Conservation (phyloP, 202 grass and related monocot species). For the Saccharum hybrid region DNA sequence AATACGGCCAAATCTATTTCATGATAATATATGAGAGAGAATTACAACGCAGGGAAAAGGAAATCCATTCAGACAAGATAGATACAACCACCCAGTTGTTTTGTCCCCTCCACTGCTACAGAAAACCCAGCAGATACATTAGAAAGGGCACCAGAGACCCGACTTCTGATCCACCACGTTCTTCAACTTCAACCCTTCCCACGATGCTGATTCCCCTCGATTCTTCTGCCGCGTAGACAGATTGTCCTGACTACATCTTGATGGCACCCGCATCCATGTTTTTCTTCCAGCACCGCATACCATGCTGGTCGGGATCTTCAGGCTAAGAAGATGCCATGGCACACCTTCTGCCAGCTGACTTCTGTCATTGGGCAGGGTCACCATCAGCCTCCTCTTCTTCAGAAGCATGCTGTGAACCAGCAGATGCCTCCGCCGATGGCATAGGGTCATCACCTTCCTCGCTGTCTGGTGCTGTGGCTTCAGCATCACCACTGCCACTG, state of each 20-base stretch:
- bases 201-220: constrained; percentile 5
- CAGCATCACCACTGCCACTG: constrained; percentile 18
- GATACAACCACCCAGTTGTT: constrained; percentile 44
- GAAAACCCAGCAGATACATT: constrained; percentile 34
- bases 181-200: not conserved
- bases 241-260: constrained; percentile 32
- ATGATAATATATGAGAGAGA: not conserved
- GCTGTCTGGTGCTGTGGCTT: constrained; percentile 12
- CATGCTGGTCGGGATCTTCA: constrained; percentile 24
- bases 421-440: constrained; percentile 43
- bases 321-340: constrained; percentile 17
- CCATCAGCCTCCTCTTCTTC: constrained; percentile 26
- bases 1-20: constrained; percentile 35
- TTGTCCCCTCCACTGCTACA: constrained; percentile 32
- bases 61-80: constrained; percentile 37
- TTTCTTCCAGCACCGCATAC: not conserved
- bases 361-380: constrained; percentile 37
- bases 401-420: constrained; percentile 28
- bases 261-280: constrained; percentile 31
- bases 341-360: not conserved
- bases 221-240: constrained; percentile 35
- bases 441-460: constrained; percentile 31
- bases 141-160: constrained; percentile 10
- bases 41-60: constrained; percentile 39
- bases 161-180: constrained; percentile 15